These are phyloP conservation scores for Herpetomonas tarakana DNA, from an alignment of 208 protist species.

Conservation along the genomic window DNA sequence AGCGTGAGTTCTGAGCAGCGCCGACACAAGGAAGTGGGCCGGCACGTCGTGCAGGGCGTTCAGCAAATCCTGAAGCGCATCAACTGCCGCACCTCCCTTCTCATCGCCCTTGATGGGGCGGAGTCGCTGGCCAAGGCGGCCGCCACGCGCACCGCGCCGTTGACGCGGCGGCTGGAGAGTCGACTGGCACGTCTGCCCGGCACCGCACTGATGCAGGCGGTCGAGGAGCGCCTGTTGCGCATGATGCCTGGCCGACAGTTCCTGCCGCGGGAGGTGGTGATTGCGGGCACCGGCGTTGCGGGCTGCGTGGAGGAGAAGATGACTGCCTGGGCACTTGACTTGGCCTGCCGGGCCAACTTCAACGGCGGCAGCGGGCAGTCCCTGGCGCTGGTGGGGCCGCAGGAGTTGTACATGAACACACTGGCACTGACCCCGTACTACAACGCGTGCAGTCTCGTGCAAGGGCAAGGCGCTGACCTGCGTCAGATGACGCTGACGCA, in stretches of 20 bases:
- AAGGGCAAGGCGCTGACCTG: conserved; percentile 45
- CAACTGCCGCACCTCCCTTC: conserved; percentile 45
- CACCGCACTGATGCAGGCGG: conserved; percentile 53
- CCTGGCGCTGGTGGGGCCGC: conserved; percentile 66
- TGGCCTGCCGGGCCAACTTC: conserved; percentile 63
- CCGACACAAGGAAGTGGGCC: conserved; percentile 51
- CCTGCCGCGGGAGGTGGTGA: conserved; percentile 58
- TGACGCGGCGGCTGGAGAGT: conserved; percentile 46
- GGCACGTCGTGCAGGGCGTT: conserved; percentile 54
- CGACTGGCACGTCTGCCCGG: conserved; percentile 61
- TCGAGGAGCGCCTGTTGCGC: conserved; percentile 77
- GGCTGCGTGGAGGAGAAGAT: conserved; percentile 83
- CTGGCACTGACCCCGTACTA: conserved; percentile 75
- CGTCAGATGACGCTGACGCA: conserved; percentile 48
- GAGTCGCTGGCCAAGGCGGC: conserved; percentile 57
- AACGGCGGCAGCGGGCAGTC: conserved; percentile 48
- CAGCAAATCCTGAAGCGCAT: conserved; percentile 68
- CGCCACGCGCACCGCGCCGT: conserved; percentile 17
- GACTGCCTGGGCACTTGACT: conserved; percentile 78
- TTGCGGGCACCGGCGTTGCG: conserved; percentile 57
- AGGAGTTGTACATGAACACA: conserved; percentile 64
- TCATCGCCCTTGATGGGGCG: conserved; percentile 73
- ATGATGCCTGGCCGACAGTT: conserved; percentile 58
- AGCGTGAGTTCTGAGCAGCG: conserved; percentile 57
- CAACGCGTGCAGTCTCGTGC: conserved; percentile 51